phyloP scores from a whole-genome alignment of 2,329 filamentous ascomycete genomes.

The Ophiosphaerella korrae region DNA sequence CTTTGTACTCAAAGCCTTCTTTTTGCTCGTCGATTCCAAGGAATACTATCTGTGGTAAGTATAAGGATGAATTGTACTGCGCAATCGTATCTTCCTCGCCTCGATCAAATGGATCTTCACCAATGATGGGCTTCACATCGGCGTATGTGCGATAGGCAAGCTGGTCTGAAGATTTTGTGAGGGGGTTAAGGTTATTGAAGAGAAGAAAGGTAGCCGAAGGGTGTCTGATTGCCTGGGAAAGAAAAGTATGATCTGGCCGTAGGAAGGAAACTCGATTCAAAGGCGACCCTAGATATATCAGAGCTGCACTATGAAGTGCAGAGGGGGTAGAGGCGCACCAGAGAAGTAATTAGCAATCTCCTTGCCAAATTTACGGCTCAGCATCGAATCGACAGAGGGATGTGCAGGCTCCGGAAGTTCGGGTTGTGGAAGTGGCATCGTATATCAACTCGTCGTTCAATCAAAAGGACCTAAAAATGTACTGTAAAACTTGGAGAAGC shows the following conservation, averaged over 20 bases:
- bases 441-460: constrained; percentile 1
- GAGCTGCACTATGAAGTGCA: neutral
- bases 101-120: constrained; percentile 70
- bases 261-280: constrained; percentile 82
- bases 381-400: constrained; percentile 67
- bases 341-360: constrained; percentile 86
- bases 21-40: constrained; percentile 76
- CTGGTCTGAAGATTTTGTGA: constrained; percentile 64
- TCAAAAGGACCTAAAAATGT: neutral
- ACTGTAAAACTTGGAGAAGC: neutral
- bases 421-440: constrained; percentile 47
- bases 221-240: constrained; percentile 69
- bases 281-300: constrained; percentile 61
- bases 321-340: constrained; percentile 35
- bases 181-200: constrained; percentile 77
- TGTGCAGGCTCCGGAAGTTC: constrained; percentile 64
- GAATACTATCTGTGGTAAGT: constrained; percentile 77
- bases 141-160: constrained; percentile 72
- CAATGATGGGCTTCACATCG: constrained; percentile 73
- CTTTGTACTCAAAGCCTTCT: constrained; percentile 65
- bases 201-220: constrained; percentile 74
- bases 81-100: constrained; percentile 75
- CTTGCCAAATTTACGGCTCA: constrained; percentile 76
- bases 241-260: constrained; percentile 71
- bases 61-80: constrained; percentile 72